Evolutionary conservation across 495 filamentous ascomycete genomes (phyloP).

Genomic region (Talaromyces nanjingensis): DNA sequence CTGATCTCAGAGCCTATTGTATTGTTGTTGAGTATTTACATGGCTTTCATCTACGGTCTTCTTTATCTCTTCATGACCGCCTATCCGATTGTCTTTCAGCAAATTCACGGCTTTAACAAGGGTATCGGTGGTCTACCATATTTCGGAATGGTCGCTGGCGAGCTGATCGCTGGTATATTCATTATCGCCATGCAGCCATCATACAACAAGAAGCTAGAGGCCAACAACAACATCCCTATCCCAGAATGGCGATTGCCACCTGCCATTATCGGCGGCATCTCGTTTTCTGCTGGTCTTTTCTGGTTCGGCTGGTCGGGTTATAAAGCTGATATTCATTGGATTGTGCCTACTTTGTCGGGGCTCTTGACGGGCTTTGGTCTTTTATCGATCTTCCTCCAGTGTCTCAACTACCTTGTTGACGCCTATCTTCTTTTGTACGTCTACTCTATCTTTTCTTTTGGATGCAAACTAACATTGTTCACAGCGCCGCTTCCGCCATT

Average conservation of each 20-base stretch:
- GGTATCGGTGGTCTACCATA: constrained; percentile 71
- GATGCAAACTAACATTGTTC: neutral
- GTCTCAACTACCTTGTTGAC: constrained; percentile 81
- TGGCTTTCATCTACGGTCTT: constrained; percentile 76
- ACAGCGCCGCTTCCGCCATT: constrained; percentile 72
- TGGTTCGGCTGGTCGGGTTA: constrained; percentile 83
- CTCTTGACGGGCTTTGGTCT: constrained; percentile 55
- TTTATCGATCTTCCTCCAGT: constrained; percentile 74
- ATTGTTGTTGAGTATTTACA: constrained; percentile 65
- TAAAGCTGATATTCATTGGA: constrained; percentile 64
- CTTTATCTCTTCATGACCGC: constrained; percentile 78
- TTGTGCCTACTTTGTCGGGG: constrained; percentile 70
- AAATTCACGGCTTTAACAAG: constrained; percentile 57
- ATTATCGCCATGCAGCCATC: constrained; percentile 60
- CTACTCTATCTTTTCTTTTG: constrained; percentile 12
- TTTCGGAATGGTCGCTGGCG: constrained; percentile 73
- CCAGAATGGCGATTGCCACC: constrained; percentile 84
- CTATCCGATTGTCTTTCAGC: constrained; percentile 72
- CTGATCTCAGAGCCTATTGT: constrained; percentile 79
- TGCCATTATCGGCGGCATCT: constrained; percentile 67
- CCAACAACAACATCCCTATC: constrained; percentile 66
- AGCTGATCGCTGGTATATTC: constrained; percentile 57
- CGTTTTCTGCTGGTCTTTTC: constrained; percentile 70
- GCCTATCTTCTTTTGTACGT: constrained; percentile 79
- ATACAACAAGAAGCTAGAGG: constrained; percentile 56